phyloP scores from a whole-genome alignment of 345 rosid genomes.

The Sapria himalayana region DNA sequence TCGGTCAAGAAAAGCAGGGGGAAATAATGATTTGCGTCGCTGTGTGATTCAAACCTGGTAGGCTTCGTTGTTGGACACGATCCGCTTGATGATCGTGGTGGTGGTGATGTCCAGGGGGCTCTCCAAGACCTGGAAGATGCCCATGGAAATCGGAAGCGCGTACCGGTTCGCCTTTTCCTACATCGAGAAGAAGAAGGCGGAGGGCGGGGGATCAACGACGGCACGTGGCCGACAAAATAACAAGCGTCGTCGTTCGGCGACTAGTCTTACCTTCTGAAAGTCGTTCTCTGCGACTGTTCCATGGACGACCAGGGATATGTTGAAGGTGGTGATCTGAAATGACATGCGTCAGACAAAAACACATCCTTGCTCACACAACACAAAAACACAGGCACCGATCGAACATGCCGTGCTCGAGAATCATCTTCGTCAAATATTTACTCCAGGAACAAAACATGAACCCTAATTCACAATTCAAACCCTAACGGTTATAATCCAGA shows the following conservation, averaged over 20 bases:
- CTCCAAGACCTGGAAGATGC: conserved; percentile 38
- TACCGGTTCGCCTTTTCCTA: conserved; percentile 49
- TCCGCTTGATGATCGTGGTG: conserved; percentile 46
- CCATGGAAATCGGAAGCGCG: conserved; percentile 46
- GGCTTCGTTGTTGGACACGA: conserved; percentile 57
- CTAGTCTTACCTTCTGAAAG: conserved; percentile 26
- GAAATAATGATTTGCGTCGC: not conserved
- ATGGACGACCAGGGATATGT: conserved; percentile 48
- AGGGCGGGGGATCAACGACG: too few species aligned
- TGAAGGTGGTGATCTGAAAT: conserved; percentile 44
- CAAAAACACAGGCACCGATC: too few species aligned
- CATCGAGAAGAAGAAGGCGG: not conserved
- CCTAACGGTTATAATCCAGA: too few species aligned
- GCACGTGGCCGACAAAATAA: too few species aligned
- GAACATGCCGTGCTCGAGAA: too few species aligned
- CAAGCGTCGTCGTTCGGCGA: not conserved
- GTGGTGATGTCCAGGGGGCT: conserved; percentile 60
- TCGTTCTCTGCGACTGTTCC: conserved; percentile 51
- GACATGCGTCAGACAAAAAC: too few species aligned
- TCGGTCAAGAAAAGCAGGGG: not conserved
- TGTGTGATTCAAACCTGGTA: conserved; percentile 22
- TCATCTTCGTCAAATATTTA: too few species aligned
- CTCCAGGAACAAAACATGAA: too few species aligned
- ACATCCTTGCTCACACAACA: too few species aligned
- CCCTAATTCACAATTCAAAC: too few species aligned